Percentiles rank a stretch among this genome's conserved stretches.
Conservation (phyloP, 2,329 filamentous ascomycete genomes). For the Hymenoscyphus linearis region DNA sequence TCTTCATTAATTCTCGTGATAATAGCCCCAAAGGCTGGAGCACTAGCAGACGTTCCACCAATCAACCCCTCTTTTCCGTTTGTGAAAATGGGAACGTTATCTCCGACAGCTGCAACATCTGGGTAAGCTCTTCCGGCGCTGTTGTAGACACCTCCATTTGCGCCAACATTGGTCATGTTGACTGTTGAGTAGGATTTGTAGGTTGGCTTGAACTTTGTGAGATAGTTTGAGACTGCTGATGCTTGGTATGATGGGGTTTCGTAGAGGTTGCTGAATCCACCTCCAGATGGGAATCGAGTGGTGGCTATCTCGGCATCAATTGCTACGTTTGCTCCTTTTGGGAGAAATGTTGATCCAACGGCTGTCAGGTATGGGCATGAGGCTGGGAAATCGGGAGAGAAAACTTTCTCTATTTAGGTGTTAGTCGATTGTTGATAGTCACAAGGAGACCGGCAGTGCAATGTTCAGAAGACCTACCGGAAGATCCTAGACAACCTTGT, state of each 20-base stretch:
- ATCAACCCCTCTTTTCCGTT: conserved; percentile 17
- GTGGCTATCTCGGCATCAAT: conserved; percentile 30
- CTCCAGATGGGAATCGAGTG: conserved; percentile 38
- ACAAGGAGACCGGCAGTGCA: not conserved
- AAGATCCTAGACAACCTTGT: conserved; percentile 17
- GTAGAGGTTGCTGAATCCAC: conserved; percentile 44
- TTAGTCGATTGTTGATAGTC: not conserved
- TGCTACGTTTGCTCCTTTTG: conserved; percentile 34
- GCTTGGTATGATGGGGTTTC: conserved; percentile 19
- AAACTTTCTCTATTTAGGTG: conserved; percentile 13
- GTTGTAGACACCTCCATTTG: conserved; percentile 23
- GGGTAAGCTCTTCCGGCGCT: conserved; percentile 26
- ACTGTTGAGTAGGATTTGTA: conserved; percentile 17
- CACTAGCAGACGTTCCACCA: conserved; percentile 49
- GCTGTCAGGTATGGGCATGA: conserved; percentile 65
- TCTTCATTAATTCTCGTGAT: conserved; percentile 58
- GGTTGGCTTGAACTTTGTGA: conserved; percentile 21
- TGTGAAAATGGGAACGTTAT: conserved; percentile 25
- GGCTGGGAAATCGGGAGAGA: conserved; percentile 53
- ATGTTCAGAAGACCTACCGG: not conserved
- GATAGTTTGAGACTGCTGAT: conserved; percentile 22
- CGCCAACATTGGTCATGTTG: conserved; percentile 12
- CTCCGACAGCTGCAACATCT: conserved; percentile 27
- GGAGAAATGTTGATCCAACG: conserved; percentile 54
- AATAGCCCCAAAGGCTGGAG: conserved; percentile 52